Evolutionary conservation across 179 eudicot genomes (phyloP), one percentile per base, ranked within the genome.

Genomic region (Silene noctiflora): DNA sequence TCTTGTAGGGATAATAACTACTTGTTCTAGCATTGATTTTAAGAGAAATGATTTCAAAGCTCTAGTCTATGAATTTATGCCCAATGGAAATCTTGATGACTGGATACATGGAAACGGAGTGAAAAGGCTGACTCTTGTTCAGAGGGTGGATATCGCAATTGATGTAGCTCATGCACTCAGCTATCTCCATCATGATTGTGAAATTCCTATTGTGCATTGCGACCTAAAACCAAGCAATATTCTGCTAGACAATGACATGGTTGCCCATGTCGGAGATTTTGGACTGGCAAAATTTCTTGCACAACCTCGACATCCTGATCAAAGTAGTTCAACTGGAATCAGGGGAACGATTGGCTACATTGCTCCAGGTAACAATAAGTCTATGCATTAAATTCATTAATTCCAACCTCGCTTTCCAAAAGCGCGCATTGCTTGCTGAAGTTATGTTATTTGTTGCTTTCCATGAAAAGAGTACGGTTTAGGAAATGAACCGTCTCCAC

Each of bases 391-490:
- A 2, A 7, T 44, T 44, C 11, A 4, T 44, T 44, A 44, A 44
- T 44, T 25, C 27, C 27, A 25, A 25, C 27, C 27, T 25, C 27
- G 2, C 27, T 25, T 25, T 25, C 27, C 27, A n/a, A n/a, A n/a
- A n/a, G n/a, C n/a, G n/a, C n/a, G n/a, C n/a, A n/a, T n/a, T n/a
- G n/a, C n/a, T n/a, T n/a, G n/a, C n/a, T n/a, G n/a, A n/a, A n/a
- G n/a, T 44, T 44, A 44, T 6, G 48, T 11, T 61, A 6, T 61
- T n/a, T n/a, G n/a, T n/a, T n/a, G n/a, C n/a, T 22, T 61, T 44
- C 48, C 48, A 44, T 44, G 48, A 20, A 61, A 61, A 76, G 83
- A 80, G 33, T 76, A 80, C 27, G 83, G 83, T 4, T 3, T 71
- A 0, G 79, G 83, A 71, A 64, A 60, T 14, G 17, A 4, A 25